phyloP scores from a whole-genome alignment of 371 early-diverging fungal species.

The Dinochytrium kinnereticum region DNA sequence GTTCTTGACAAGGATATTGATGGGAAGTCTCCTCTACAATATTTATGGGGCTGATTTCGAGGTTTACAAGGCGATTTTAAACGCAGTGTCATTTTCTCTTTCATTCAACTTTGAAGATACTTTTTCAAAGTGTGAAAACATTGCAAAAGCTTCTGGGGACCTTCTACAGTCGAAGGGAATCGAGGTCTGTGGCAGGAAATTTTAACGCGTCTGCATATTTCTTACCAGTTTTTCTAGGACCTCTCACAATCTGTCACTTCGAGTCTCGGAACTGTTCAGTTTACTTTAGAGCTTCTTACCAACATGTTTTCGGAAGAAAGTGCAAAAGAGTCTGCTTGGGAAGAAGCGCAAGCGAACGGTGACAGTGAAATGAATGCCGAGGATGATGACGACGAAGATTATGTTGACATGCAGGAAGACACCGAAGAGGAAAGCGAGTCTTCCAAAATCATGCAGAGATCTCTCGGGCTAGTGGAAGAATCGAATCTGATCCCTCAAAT shows the following conservation, averaged over 20 bases:
- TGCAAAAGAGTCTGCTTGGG: constrained; percentile 26
- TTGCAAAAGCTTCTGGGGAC: neutral
- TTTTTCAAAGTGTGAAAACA: neutral
- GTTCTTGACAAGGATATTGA: constrained; percentile 44
- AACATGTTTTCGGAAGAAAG: constrained; percentile 69
- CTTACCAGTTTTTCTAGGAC: too few species aligned
- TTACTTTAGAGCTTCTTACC: constrained; percentile 78
- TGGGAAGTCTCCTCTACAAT: constrained; percentile 48
- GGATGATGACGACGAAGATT: constrained; percentile 36
- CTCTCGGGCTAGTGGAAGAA: neutral
- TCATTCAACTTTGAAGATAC: neutral
- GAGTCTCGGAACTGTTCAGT: constrained; percentile 69
- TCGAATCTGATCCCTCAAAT: neutral
- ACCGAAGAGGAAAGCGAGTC: constrained; percentile 25
- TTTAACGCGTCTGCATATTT: too few species aligned
- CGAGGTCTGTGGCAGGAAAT: constrained; percentile 1
- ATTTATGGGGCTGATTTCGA: neutral
- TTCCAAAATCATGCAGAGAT: neutral
- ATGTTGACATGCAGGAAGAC: constrained; percentile 34
- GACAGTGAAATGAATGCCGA: constrained; percentile 45
- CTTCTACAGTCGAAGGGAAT: neutral
- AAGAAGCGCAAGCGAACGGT: constrained; percentile 40
- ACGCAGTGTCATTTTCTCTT: neutral
- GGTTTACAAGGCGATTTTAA: neutral
- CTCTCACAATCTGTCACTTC: constrained; percentile 14